Evolutionary conservation across 257 asterid genomes (phyloP).

Genomic region (Solanum medicagineum): DNA sequence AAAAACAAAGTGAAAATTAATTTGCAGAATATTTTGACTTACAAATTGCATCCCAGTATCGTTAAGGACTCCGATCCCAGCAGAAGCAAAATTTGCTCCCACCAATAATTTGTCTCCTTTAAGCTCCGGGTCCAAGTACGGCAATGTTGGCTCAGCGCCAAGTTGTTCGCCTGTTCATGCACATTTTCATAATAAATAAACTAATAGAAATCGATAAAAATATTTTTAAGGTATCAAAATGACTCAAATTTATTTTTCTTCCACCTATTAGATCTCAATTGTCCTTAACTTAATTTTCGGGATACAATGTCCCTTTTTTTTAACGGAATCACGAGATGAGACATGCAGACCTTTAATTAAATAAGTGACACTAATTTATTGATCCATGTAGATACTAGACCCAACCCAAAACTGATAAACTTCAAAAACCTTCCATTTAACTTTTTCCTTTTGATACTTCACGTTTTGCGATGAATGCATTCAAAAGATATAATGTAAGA

Average conservation of each 20-base stretch:
- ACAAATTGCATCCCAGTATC: conserved; percentile 87
- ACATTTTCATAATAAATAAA: not conserved
- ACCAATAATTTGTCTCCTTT: conserved; percentile 49
- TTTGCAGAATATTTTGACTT: conserved; percentile 5
- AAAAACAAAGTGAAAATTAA: not conserved
- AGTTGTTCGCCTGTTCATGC: conserved; percentile 40
- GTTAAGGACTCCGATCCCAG: conserved; percentile 71
- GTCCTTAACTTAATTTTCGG: not conserved
- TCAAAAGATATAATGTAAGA: not conserved
- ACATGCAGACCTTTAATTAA: not conserved
- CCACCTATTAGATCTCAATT: not conserved
- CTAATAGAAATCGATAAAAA: not conserved
- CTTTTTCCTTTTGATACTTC: no score
- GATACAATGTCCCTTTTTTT: not conserved
- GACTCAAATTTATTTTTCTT: not conserved
- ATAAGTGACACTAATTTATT: not conserved
- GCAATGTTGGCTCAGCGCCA: conserved; percentile 63
- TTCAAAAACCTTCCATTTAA: no score
- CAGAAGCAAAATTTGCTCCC: conserved; percentile 89
- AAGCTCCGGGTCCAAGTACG: conserved; percentile 51
- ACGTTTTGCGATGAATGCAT: not conserved
- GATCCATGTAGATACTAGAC: not conserved
- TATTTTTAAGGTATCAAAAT: not conserved
- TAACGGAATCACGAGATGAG: not conserved
- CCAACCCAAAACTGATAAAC: not conserved